phyloP scores from a whole-genome alignment of 2,329 filamentous ascomycete species.

The Trichoderma oligosporum region DNA sequence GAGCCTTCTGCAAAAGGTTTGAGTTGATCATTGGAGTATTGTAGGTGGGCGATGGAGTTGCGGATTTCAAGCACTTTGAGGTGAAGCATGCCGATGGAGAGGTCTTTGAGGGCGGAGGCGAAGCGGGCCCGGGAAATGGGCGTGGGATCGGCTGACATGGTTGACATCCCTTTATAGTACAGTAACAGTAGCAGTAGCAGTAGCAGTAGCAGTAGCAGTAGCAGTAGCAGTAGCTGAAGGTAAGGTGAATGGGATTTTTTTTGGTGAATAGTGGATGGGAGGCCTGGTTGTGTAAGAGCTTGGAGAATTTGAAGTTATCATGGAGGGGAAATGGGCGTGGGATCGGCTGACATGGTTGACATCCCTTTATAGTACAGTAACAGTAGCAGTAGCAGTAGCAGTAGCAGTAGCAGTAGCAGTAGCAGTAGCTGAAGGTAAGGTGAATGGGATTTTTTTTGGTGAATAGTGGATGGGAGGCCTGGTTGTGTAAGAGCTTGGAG shows the following conservation, averaged over 20 bases:
- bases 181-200: too few relatives aligned
- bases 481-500: background rate
- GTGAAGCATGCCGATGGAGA: constrained; percentile 64
- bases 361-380: too few relatives aligned
- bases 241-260: background rate
- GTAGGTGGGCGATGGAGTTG: constrained; percentile 70
- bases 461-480: background rate
- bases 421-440: too few relatives aligned
- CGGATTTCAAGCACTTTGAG: constrained; percentile 72
- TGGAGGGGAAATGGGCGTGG: constrained; percentile 52
- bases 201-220: too few relatives aligned
- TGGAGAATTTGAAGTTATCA: constrained; percentile 5
- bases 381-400: too few relatives aligned
- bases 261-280: background rate
- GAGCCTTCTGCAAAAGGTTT: constrained; percentile 60
- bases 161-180: too few relatives aligned
- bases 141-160: constrained; percentile 59
- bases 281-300: background rate
- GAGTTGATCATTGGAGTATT: constrained; percentile 70
- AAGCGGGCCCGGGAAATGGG: constrained; percentile 63
- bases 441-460: background rate
- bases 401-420: too few relatives aligned
- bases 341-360: constrained; percentile 56
- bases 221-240: too few relatives aligned
- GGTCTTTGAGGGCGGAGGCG: constrained; percentile 62